A percentile compares a stretch with the other conserved stretches of the same genome.
Evolutionary conservation across 768 basidiomycete genomes (phyloP).

Genomic region (Clitopilus passeckerianus): DNA sequence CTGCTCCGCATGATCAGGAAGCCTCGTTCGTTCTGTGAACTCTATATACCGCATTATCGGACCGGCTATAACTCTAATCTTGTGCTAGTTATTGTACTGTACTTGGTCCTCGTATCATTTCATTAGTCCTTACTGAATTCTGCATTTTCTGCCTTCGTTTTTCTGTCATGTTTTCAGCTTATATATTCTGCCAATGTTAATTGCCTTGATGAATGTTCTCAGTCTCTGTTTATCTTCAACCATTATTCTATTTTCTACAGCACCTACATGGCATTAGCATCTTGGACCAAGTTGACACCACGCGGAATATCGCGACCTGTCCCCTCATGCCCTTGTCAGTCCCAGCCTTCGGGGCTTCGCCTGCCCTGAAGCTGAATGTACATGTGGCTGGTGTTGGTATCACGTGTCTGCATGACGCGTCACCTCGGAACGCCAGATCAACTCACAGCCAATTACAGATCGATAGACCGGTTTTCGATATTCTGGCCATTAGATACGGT

Average conservation of each 20-base stretch:
- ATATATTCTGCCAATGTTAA: background rate
- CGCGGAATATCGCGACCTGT: no score
- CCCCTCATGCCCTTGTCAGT: no score
- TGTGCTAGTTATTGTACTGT: background rate
- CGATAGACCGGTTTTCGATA: no score
- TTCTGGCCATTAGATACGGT: no score
- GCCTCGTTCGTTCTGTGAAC: background rate
- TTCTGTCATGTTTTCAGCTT: background rate
- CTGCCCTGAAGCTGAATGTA: no score
- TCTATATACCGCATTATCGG: background rate
- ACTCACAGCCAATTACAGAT: slow-evolving; percentile 19
- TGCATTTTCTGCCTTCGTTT: background rate
- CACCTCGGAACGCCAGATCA: no score
- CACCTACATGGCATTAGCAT: no score
- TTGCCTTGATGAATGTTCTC: background rate
- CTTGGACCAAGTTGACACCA: no score
- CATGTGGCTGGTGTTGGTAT: no score
- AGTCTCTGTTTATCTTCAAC: background rate
- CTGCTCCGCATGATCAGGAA: background rate
- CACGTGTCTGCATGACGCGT: no score
- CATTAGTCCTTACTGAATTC: background rate
- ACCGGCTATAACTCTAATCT: background rate
- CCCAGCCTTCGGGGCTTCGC: no score
- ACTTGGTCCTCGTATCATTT: background rate
- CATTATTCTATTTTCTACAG: no score